A percentile compares a stretch with the other conserved stretches of the same genome.
phyloP scores from a whole-genome alignment of 2,329 filamentous ascomycete genomes.

The Botryotinia calthae region DNA sequence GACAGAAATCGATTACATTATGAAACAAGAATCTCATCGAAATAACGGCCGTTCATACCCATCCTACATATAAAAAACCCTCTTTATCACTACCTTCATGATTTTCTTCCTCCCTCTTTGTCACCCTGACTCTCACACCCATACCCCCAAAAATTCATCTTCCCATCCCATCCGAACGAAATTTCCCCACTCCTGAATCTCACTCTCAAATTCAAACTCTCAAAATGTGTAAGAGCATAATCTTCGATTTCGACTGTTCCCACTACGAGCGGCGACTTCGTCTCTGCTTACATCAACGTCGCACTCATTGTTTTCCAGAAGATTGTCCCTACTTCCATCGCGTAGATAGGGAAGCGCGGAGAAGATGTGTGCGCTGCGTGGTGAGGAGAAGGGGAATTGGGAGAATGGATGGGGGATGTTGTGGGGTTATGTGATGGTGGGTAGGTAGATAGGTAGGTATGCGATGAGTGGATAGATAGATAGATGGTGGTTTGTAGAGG shows the following conservation, averaged over 20 bases:
- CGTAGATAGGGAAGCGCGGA: background rate
- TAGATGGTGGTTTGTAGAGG: background rate
- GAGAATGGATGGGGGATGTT: background rate
- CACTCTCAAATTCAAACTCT: background rate
- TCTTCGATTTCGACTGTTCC: background rate
- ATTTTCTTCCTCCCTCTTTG: background rate
- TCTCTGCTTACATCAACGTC: background rate
- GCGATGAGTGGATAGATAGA: background rate
- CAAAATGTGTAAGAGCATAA: slow-evolving; percentile 4
- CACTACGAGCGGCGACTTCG: background rate
- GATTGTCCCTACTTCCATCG: background rate
- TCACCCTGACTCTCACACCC: background rate
- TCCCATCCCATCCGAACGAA: background rate
- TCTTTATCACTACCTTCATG: too few species aligned
- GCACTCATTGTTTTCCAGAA: background rate
- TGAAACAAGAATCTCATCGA: background rate
- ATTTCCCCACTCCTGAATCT: background rate
- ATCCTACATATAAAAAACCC: background rate
- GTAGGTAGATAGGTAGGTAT: too few species aligned
- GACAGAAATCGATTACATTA: background rate
- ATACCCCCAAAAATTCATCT: background rate
- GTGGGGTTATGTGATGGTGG: background rate
- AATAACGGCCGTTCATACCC: background rate
- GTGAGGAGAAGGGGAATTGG: background rate
- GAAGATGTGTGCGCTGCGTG: background rate